Evolutionary conservation across 2,329 filamentous ascomycete species (phyloP).

Genomic region (Hypoxylon sp.): DNA sequence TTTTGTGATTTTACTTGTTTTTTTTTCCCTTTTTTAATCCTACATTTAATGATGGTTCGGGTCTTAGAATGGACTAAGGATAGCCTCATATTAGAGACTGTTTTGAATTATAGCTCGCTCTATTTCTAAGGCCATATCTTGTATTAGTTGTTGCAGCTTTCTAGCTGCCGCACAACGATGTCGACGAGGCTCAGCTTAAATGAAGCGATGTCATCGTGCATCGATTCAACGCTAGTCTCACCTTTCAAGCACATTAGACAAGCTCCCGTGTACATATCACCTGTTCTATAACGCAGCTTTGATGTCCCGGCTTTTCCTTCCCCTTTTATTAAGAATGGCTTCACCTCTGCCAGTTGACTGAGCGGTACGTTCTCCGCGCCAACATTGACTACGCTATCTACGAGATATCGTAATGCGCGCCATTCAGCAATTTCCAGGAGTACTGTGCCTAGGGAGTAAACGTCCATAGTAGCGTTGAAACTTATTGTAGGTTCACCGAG

Average conservation of each 20-base stretch:
- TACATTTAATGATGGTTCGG: no score
- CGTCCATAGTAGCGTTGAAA: constrained; percentile 4
- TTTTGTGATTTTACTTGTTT: background rate
- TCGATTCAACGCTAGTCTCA: background rate
- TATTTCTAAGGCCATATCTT: no score
- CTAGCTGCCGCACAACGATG: background rate
- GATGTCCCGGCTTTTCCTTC: background rate
- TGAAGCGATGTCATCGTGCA: no score
- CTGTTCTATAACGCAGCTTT: constrained; percentile 4
- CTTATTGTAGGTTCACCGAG: constrained; percentile 3
- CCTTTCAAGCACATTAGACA: constrained; percentile 3
- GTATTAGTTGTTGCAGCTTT: background rate
- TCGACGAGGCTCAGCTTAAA: background rate
- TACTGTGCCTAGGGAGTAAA: background rate
- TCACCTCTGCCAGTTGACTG: constrained; percentile 1
- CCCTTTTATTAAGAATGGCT: background rate
- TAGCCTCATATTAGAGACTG: no score
- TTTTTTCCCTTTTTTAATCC: background rate
- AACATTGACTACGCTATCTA: background rate
- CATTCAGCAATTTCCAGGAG: constrained; percentile 11
- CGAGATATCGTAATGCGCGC: constrained; percentile 8
- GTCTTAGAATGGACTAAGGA: no score
- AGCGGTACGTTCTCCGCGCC: background rate
- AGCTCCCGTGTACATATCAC: constrained; percentile 2
- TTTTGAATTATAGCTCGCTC: no score